Conservation (phyloP, 192 early-diverging fungal species). For the Backusella morwellensis region DNA sequence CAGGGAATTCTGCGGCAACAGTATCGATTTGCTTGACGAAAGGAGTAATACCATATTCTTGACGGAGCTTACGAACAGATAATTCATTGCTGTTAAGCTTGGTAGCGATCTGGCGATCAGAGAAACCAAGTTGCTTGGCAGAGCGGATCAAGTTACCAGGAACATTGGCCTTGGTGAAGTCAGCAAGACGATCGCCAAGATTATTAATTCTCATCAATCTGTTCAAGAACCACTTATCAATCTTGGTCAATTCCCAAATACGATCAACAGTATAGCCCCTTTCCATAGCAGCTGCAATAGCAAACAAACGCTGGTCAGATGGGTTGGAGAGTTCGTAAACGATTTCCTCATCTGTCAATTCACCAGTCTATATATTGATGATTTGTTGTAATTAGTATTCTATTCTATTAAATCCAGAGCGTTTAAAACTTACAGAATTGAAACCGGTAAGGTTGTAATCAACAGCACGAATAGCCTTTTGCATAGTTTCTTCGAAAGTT, state of each 20-base stretch:
- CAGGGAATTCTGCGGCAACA: conserved; percentile 98
- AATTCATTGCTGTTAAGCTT: conserved; percentile 81
- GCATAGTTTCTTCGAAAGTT: conserved; percentile 98
- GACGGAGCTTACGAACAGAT: conserved; percentile 80
- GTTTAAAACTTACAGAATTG: conserved; percentile 40
- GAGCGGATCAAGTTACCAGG: conserved; percentile 54
- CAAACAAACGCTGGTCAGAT: conserved; percentile 93
- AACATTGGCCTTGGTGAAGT: conserved; percentile 60
- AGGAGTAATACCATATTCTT: conserved; percentile 80
- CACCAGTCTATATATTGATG: not conserved
- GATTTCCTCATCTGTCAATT: conserved; percentile 71
- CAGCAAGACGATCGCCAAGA: conserved; percentile 68
- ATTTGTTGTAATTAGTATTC: not conserved
- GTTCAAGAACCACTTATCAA: conserved; percentile 99
- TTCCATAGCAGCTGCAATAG: conserved; percentile 94
- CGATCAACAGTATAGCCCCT: conserved; percentile 89
- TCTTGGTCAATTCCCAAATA: conserved; percentile 86
- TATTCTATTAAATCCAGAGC: not conserved
- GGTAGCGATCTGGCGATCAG: conserved; percentile 83
- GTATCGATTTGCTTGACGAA: conserved; percentile 99
- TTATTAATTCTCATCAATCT: conserved; percentile 88
- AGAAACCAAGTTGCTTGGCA: conserved; percentile 97
- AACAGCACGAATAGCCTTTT: conserved; percentile 93
- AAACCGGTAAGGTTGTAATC: conserved; percentile 88
- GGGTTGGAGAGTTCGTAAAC: conserved; percentile 89